Evolutionary conservation across 1,284 basidiomycete genomes (phyloP).

Genomic region (Puccinia coronata): DNA sequence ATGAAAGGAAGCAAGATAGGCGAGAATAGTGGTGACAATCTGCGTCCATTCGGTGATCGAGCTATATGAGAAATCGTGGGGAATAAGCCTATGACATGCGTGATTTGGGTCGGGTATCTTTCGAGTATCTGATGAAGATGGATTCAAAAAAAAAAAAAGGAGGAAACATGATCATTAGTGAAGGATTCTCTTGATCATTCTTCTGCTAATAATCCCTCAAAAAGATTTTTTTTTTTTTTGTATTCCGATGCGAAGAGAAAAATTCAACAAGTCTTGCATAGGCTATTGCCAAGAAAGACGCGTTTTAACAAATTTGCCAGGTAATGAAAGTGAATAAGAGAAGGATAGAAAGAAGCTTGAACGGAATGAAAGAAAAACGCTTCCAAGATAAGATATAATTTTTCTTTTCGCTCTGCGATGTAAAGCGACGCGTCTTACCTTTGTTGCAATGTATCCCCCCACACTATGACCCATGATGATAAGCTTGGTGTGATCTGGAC

Average conservation of each 20-base stretch:
- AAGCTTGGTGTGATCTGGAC: conserved; percentile 12
- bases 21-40: conserved; percentile 26
- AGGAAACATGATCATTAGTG: too few relatives aligned
- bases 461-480: conserved; percentile 45
- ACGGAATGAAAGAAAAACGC: neutral
- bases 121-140: conserved; percentile 21
- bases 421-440: too few relatives aligned
- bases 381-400: too few relatives aligned
- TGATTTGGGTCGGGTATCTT: conserved; percentile 26
- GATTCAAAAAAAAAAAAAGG: neutral
- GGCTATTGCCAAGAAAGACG: neutral
- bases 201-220: too few relatives aligned
- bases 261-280: too few relatives aligned
- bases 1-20: conserved; percentile 34
- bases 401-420: too few relatives aligned
- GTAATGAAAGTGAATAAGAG: too few relatives aligned
- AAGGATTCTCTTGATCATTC: too few relatives aligned
- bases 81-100: conserved; percentile 31
- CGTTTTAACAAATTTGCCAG: too few relatives aligned
- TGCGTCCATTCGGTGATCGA: conserved; percentile 28
- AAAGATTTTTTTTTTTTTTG: too few relatives aligned
- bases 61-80: conserved; percentile 43
- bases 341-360: too few relatives aligned
- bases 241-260: too few relatives aligned
- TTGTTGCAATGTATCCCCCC: conserved; percentile 32